Percentiles rank a stretch among this genome's conserved stretches.
Conservation (phyloP, 1,284 basidiomycete genomes). For the Hypsizygus ulmarius region DNA sequence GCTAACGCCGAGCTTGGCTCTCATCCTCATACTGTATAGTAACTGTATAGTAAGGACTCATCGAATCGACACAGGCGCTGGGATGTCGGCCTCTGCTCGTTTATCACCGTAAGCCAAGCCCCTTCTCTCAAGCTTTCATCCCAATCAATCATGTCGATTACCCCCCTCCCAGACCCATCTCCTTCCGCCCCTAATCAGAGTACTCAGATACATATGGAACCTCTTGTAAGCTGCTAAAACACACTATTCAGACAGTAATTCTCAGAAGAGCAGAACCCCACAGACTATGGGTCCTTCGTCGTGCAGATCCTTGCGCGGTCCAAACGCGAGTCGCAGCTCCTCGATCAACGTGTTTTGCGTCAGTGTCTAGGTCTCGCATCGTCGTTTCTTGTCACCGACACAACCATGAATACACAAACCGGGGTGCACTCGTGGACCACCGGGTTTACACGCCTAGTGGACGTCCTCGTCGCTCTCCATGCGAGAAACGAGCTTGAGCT, state of each 20-base stretch:
- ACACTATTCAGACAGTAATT: not conserved
- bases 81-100: conserved; percentile 1
- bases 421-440: conserved; percentile 61
- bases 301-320: conserved; percentile 51
- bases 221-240: conserved; percentile 15
- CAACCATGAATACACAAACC: conserved; percentile 54
- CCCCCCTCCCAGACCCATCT: conserved; percentile 9
- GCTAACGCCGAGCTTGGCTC: conserved; percentile 11
- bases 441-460: conserved; percentile 66
- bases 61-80: not conserved
- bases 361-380: conserved; percentile 66
- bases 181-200: not conserved
- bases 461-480: conserved; percentile 68
- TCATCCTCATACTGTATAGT: not conserved
- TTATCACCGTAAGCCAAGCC: conserved; percentile 9
- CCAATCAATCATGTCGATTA: conserved; percentile 12
- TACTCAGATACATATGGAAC: not conserved
- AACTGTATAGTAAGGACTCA: not conserved
- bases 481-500: conserved; percentile 60
- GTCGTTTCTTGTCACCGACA: conserved; percentile 73
- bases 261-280: conserved; percentile 30
- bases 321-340: conserved; percentile 38
- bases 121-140: too few relatives aligned
- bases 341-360: conserved; percentile 65
- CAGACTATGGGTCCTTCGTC: conserved; percentile 61